Conservation (phyloP, 2,329 filamentous ascomycete genomes). For the Fusarium dlaminii region DNA sequence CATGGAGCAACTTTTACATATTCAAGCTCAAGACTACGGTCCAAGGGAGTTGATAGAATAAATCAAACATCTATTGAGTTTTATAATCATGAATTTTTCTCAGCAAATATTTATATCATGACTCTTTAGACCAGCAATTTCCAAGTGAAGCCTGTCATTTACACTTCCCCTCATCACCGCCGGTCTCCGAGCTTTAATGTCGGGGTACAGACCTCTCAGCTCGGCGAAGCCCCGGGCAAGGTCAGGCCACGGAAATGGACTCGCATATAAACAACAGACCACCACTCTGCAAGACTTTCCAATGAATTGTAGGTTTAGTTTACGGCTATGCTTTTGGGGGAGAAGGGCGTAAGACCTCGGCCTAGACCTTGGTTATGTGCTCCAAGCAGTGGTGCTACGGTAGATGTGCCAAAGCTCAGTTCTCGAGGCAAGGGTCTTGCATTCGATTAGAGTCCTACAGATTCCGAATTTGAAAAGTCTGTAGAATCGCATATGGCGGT, state of each 20-base stretch:
- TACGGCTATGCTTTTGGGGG: not conserved
- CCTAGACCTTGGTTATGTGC: not conserved
- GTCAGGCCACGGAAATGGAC: constrained; percentile 18
- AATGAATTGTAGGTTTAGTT: not conserved
- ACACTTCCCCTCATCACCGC: constrained; percentile 28
- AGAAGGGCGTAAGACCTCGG: not conserved
- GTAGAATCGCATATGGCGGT: not conserved
- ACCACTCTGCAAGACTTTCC: constrained; percentile 12
- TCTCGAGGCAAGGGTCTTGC: not conserved
- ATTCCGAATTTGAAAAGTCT: not conserved
- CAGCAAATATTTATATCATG: not conserved
- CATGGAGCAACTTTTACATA: constrained; percentile 15
- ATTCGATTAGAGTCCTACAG: not conserved
- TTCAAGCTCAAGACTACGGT: constrained; percentile 1
- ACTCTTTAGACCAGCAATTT: not conserved
- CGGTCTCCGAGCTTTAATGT: constrained; percentile 38
- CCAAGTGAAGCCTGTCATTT: not conserved
- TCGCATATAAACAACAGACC: constrained; percentile 14
- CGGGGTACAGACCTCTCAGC: constrained; percentile 33
- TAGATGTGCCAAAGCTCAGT: constrained; percentile 15
- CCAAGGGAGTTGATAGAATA: not conserved
- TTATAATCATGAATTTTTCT: not conserved
- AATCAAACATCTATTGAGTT: not conserved
- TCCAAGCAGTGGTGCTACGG: not conserved
- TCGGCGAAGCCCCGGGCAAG: constrained; percentile 21